phyloP scores from a whole-genome alignment of 2,329 filamentous ascomycete genomes.

The Sclerotinia subarctica region DNA sequence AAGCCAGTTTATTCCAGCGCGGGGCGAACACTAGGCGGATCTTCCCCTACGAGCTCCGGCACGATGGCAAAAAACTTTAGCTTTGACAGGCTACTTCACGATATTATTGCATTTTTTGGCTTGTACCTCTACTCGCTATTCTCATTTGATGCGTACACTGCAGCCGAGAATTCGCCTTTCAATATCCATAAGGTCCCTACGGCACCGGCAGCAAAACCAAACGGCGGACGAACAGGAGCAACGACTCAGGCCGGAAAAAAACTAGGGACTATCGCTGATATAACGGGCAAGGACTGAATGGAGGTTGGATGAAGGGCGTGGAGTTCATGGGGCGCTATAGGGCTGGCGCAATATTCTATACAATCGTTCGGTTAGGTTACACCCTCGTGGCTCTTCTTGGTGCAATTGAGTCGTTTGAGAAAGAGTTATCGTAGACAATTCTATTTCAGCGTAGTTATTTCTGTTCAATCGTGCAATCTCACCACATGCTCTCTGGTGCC shows the following conservation, averaged over 20 bases:
- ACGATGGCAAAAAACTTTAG: conserved; percentile 13
- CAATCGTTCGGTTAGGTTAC: background rate
- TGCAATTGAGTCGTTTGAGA: background rate
- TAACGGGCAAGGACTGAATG: conserved; percentile 20
- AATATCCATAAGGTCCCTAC: conserved; percentile 46
- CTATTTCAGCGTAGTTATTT: background rate
- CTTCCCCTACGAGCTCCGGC: conserved; percentile 4
- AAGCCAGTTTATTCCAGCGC: conserved; percentile 52
- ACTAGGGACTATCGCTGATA: conserved; percentile 39
- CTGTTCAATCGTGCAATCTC: background rate
- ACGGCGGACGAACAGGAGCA: conserved; percentile 33
- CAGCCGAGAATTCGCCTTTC: conserved; percentile 58
- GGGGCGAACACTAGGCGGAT: conserved; percentile 56
- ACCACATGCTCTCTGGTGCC: background rate
- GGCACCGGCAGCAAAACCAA: conserved; percentile 23
- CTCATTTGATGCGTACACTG: conserved; percentile 61
- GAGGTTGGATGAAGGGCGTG: background rate
- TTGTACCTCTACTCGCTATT: conserved; percentile 62
- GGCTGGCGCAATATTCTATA: background rate
- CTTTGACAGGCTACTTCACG: conserved; percentile 16
- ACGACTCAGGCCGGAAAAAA: conserved; percentile 35
- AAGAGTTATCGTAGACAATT: background rate
- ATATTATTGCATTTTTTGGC: conserved; percentile 49
- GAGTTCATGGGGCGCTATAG: conserved; percentile 3
- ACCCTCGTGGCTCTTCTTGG: background rate